Base-by-base conservation (phyloP, 345 rosid genomes). In the Mercurialis annua region DNA sequence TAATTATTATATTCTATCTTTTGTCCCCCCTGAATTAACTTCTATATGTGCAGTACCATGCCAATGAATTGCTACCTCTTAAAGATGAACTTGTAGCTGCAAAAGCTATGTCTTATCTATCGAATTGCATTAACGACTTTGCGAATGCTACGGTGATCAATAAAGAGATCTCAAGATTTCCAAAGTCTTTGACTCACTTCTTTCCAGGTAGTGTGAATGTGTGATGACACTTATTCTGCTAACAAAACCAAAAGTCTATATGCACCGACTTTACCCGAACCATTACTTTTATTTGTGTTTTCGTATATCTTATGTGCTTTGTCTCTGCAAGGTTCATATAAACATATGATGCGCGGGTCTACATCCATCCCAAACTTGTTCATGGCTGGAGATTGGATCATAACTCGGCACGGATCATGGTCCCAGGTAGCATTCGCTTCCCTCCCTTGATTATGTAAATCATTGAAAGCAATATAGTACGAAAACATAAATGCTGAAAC, bases 371-470 rank as follows among this genome's bases (percentile, higher is more conserved):
- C 79, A 0, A 87, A 87, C 67, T 52, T 87, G 73, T 87, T 87
- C 77, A 78, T 87, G 86, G 89, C 92, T 0, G 86, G 89, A 56
- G 86, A 85, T 72, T 85, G 92, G 92, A 81, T 86, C 12, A 59
- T 79, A 62, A 81, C 59, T 48, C 75, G 89, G 8, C 90, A 86
- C 26, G 90, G 91, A 53, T 86, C 90, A 16, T 86, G 94, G 85
- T 83, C 86, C 53, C 85, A 82, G 85, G 83, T 81, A n/a, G 11
- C 15, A 11, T 56, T 60, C 18, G 10, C 10, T 18, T 46, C 29
- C 26, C 15, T 18, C 18, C 20, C 12, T 20, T 46, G 2, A 31
- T 62, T 55, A 47, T 17, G 31, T 10, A 3, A 5, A 7, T 51
- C 21, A n/a, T n/a, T n/a, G n/a, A n/a, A n/a, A n/a, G n/a, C n/a